These are phyloP conservation scores for Agarophyton chilense DNA, from an alignment of 23 red algal genomes.

Conservation along the genomic window DNA sequence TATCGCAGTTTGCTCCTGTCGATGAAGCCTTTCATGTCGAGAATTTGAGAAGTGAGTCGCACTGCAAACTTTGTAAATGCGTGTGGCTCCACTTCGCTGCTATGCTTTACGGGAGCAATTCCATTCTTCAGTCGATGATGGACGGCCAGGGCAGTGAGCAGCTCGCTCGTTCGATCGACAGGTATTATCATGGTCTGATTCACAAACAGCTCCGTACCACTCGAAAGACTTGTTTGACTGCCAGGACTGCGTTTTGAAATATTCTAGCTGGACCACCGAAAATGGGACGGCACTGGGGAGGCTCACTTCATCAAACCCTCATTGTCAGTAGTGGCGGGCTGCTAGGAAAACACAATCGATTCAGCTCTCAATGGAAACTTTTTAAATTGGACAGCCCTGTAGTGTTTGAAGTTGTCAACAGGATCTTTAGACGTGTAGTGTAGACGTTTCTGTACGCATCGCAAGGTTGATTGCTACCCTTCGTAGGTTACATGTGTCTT, in stretches of 20 bases:
- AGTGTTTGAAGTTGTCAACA: too few relatives aligned
- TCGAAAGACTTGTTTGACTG: not conserved
- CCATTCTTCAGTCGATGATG: slow-evolving; percentile 20
- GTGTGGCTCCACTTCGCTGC: slow-evolving; percentile 30
- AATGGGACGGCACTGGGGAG: not conserved
- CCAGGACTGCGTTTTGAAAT: not conserved
- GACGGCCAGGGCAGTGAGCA: slow-evolving; percentile 27
- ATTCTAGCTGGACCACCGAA: not conserved
- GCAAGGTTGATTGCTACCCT: too few relatives aligned
- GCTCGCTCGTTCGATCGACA: slow-evolving; percentile 54
- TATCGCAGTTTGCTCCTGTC: slow-evolving; percentile 34
- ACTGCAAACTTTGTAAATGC: slow-evolving; percentile 26
- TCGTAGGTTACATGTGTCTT: too few relatives aligned
- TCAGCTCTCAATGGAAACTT: too few relatives aligned
- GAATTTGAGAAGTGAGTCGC: slow-evolving; percentile 37
- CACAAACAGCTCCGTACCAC: not conserved
- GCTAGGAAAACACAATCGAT: not conserved
- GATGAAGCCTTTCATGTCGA: slow-evolving; percentile 30
- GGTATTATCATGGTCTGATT: slow-evolving; percentile 38
- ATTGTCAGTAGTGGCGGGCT: not conserved
- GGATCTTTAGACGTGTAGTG: too few relatives aligned
- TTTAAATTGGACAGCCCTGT: too few relatives aligned
- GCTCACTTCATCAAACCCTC: not conserved
- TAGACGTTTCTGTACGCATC: too few relatives aligned
- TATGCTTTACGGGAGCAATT: not conserved